phyloP scores from a whole-genome alignment of 2,329 filamentous ascomycete species.

The Periconia macrospinosa region DNA sequence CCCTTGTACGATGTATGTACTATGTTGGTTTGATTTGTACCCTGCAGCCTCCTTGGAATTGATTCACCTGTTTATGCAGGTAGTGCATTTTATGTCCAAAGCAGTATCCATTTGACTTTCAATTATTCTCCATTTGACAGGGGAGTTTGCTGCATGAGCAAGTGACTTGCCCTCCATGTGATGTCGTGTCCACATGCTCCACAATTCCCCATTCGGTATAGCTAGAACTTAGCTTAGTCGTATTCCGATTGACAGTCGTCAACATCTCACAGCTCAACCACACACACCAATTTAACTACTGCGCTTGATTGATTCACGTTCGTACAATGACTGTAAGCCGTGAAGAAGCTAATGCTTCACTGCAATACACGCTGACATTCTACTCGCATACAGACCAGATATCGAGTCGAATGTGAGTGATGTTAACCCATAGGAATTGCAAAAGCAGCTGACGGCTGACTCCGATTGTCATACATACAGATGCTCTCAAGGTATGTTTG shows the following conservation, averaged over 20 bases:
- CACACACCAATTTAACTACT: not conserved
- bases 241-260: not conserved
- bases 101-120: too few species aligned
- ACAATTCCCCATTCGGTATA: conserved; percentile 16
- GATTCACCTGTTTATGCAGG: not conserved
- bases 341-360: not conserved
- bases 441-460: conserved; percentile 17
- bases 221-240: not conserved
- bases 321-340: not conserved
- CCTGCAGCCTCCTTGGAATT: not conserved
- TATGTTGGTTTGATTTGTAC: not conserved
- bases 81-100: not conserved
- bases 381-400: conserved; percentile 30
- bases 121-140: too few species aligned
- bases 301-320: not conserved
- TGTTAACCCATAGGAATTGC: not conserved
- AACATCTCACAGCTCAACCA: not conserved
- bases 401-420: conserved; percentile 45
- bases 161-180: too few species aligned
- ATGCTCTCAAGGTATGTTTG: conserved; percentile 63
- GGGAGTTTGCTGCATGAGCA: not conserved
- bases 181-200: conserved; percentile 6
- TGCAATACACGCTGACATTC: not conserved
- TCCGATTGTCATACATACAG: conserved; percentile 55
- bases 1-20: conserved; percentile 7